Conservation (phyloP, 163 green algal genomes). For the Chlamydomonas reinhardtii region DNA sequence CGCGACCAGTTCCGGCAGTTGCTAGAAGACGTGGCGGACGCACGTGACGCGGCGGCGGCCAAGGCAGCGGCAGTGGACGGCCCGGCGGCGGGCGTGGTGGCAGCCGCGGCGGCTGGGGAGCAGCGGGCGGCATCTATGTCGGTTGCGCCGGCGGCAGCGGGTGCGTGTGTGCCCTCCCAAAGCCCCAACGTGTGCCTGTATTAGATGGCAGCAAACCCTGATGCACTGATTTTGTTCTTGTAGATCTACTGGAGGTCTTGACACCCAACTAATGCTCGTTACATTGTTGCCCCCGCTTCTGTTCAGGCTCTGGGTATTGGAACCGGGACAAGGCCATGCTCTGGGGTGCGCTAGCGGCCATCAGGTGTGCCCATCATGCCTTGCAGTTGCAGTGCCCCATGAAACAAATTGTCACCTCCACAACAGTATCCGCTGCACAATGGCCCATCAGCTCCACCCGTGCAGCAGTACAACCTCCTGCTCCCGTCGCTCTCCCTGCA, state of each 20-base stretch:
- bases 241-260: too few species aligned
- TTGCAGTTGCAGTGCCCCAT: too few species aligned
- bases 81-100: not conserved
- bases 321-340: not conserved
- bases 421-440: too few species aligned
- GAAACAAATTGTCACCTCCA: too few species aligned
- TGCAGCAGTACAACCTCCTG: too few species aligned
- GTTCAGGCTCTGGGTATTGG: not conserved
- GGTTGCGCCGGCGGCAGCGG: not conserved
- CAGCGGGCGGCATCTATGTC: not conserved
- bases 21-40: slow-evolving; percentile 35
- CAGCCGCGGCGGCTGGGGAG: not conserved
- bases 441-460: too few species aligned
- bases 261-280: too few species aligned
- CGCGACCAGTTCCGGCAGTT: slow-evolving; percentile 13
- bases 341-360: slow-evolving; percentile 7
- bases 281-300: not conserved
- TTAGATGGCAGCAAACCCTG: too few species aligned
- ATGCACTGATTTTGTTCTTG: too few species aligned
- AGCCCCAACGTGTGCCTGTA: too few species aligned
- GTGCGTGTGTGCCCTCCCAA: not conserved
- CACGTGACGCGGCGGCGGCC: slow-evolving; percentile 2
- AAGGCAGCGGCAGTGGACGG: not conserved
- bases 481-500: too few species aligned
- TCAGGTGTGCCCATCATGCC: slow-evolving; percentile 22